Base-by-base conservation (phyloP, 257 asterid genomes). In the Solanum okadae region DNA sequence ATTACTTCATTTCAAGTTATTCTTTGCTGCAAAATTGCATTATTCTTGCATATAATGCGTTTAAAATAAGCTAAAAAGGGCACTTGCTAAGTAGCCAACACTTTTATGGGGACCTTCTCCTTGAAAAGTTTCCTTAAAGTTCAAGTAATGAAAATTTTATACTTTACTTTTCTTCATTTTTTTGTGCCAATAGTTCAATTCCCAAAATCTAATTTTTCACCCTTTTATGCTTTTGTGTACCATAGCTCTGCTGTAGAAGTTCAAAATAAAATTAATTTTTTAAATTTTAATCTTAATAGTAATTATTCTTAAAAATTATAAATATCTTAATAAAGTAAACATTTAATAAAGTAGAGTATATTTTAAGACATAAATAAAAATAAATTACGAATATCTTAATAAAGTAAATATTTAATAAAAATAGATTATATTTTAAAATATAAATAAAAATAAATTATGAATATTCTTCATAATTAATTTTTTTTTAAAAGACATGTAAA, bases 1-100 rank as follows among this genome's bases (percentile, higher is more conserved):
- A 87, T 91, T 91, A 56, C 93, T 89, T 89, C 86, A 46, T 31
- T 70, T 20, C 75, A 88, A 78, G 86, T 83, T 91, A 91, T 91
- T 88, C 93, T 86, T 91, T 91, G 90, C 91, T 83, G 90, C 86
- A 86, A 37, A 16, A 3, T 18, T 59, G 89, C 52, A 77, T 68
- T 89, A 88, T 88, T 91, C 93, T 73, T 23, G 76, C 67, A 68
- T 13, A 77, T 56, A 7, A 63, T 46, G 70, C 46, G 70, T 29
- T 27, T 37, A 84, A 87, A 82, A 91, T 67, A 86, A 77, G 46
- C 82, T 61, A 86, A 70, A 91, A 88, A 37, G 70, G 49, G 12
- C 76, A 84, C 70, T 63, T 81, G 75, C 81, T 63, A 37, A 83
- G 44, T 88, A 72, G 59, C 91, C 31, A 13, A 8, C 87, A 27